Evolutionary conservation across 2,329 filamentous ascomycete genomes (phyloP), one percentile per base, ranked within the genome.

Genomic region (Alternaria arborescens): DNA sequence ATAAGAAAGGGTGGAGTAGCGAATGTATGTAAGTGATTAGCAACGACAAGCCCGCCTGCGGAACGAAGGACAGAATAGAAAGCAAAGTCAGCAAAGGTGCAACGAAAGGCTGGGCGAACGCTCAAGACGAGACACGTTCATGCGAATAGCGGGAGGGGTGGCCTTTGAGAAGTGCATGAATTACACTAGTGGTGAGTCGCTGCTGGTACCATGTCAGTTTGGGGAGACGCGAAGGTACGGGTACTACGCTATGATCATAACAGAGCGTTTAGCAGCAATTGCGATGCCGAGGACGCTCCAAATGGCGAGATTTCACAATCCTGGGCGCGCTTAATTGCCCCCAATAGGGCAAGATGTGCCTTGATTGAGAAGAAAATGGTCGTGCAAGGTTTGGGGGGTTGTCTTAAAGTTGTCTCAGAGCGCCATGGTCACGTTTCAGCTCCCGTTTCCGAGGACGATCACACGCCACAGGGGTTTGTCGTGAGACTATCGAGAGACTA

Each of bases 91-190:
- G 74, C 68, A 72, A 67, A 69, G 65, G 64, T 57, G 67, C 68
- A 77, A 65, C 65, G 67, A 66, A 70, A 75, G 66, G 67, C 74
- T 74, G 67, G 73, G 74, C 75, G 67, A 76, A 72, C 65, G 71
- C 69, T 72, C 71, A 69, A 69, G 65, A 69, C 70, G 70, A 76
- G 70, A 73, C 72, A 74, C 66, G 73, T 71, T 70, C 68, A 73
- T 71, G 74, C 70, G 61, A 68, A 50, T 58, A 65, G 71, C 70
- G 67, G 52, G 64, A 68, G 66, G 71, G 64, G 66, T 69, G 38
- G 72, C 70, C 75, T 77, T 71, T 77, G 75, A 78, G 65, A 69
- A 64, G 64, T 61, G 76, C 76, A 78, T 78, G 67, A 77, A 78
- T 30, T 55, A 75, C 69, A 71, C 76, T 77, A 77, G 64, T 60